A percentile compares a stretch with the other conserved stretches of the same genome.
Evolutionary conservation across 495 filamentous ascomycete species (phyloP).

Genomic region (Neurospora sp.): DNA sequence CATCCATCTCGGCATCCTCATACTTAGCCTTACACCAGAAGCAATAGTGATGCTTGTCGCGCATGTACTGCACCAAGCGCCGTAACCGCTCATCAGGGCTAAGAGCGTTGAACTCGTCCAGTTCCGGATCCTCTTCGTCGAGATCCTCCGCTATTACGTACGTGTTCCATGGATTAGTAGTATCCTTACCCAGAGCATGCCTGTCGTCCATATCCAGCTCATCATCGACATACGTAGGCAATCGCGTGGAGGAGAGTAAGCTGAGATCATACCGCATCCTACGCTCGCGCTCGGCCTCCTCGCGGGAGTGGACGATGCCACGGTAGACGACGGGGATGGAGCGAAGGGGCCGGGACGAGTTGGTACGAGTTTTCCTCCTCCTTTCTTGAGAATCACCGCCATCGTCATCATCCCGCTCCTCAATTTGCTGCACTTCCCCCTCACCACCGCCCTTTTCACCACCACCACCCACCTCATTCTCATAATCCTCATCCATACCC

Average conservation of each 20-base stretch:
- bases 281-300: slow-evolving; percentile 58
- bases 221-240: slow-evolving; percentile 41
- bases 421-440: not conserved
- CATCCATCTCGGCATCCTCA: slow-evolving; percentile 59
- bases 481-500: slow-evolving; percentile 47
- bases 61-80: slow-evolving; percentile 55
- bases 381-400: slow-evolving; percentile 1
- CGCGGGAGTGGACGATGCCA: slow-evolving; percentile 55
- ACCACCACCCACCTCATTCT: slow-evolving; percentile 11
- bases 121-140: slow-evolving; percentile 73
- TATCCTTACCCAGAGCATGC: slow-evolving; percentile 32
- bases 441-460: slow-evolving; percentile 7
- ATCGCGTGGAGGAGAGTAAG: slow-evolving; percentile 19
- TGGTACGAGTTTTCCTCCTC: slow-evolving; percentile 30
- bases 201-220: slow-evolving; percentile 43
- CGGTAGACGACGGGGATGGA: slow-evolving; percentile 72
- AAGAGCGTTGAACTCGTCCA: slow-evolving; percentile 73
- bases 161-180: slow-evolving; percentile 17
- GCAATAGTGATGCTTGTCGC: slow-evolving; percentile 69
- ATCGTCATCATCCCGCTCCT: slow-evolving; percentile 11
- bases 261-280: slow-evolving; percentile 56
- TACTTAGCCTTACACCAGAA: slow-evolving; percentile 94
- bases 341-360: slow-evolving; percentile 36
- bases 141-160: slow-evolving; percentile 54
- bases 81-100: slow-evolving; percentile 52